Conservation (phyloP, 164 flowering plant species). For the Liriodendron chinense region DNA sequence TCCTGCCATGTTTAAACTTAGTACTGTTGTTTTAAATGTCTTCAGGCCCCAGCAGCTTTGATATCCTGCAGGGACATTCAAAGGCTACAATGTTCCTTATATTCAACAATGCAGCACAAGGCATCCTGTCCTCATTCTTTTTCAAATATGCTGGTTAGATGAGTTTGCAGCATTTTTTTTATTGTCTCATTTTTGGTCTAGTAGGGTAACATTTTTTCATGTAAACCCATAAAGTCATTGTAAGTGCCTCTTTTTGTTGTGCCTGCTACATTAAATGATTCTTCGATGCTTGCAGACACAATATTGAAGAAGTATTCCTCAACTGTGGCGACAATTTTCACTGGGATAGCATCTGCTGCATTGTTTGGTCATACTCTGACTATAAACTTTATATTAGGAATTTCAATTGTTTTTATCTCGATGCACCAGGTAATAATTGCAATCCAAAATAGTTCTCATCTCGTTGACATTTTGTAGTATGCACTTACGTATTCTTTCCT, state of each 20-base stretch:
- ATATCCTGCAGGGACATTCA: slow-evolving; percentile 90
- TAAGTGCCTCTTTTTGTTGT: background rate
- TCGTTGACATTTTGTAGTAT: background rate
- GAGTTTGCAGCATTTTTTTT: background rate
- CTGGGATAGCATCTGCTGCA: slow-evolving; percentile 93
- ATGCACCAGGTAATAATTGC: slow-evolving; percentile 87
- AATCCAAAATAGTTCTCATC: background rate
- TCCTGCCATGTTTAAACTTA: background rate
- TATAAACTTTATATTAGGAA: slow-evolving; percentile 85
- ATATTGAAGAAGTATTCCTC: slow-evolving; percentile 99
- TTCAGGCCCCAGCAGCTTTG: slow-evolving; percentile 82
- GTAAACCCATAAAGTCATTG: background rate
- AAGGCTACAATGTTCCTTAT: slow-evolving; percentile 88
- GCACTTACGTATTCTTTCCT: slow-evolving; percentile 4
- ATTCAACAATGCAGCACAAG: slow-evolving; percentile 95
- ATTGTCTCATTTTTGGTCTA: background rate
- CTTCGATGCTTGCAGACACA: slow-evolving; percentile 56
- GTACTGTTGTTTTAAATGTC: background rate
- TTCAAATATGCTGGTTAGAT: slow-evolving; percentile 93
- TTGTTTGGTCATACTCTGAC: slow-evolving; percentile 93
- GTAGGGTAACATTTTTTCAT: background rate
- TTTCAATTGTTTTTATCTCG: slow-evolving; percentile 97
- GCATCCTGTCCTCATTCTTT: slow-evolving; percentile 93
- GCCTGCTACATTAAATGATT: background rate
- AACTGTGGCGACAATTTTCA: slow-evolving; percentile 97